Conservation (phyloP, 1,139 yeast genomes). For the Zygoascus meyerae region DNA sequence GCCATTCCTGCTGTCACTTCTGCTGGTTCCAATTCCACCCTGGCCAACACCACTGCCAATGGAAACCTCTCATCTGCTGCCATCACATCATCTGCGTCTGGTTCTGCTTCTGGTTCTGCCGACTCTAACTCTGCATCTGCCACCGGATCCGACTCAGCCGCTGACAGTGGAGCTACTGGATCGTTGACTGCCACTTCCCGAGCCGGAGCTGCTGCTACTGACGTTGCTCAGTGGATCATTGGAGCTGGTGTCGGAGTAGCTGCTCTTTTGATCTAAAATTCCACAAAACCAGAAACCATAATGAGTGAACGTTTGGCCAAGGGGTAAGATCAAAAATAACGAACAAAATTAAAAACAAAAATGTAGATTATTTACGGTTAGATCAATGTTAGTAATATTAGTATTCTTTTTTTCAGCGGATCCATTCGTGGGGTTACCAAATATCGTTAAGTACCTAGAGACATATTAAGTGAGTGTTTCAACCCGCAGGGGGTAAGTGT, state of each 20-base stretch:
- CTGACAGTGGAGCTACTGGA: conserved; percentile 8
- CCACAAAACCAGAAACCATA: no score
- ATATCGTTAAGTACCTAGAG: no score
- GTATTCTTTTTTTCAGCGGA: no score
- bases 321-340: no score
- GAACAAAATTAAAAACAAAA: no score
- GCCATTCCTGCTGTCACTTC: conserved; percentile 15
- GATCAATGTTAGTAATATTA: no score
- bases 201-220: conserved; percentile 22
- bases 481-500: no score
- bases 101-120: conserved; percentile 12
- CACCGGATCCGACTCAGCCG: conserved; percentile 2
- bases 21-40: conserved; percentile 3
- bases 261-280: conserved; percentile 17
- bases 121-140: conserved; percentile 10
- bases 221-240: conserved; percentile 20
- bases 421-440: no score
- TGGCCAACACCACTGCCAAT: conserved; percentile 6
- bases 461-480: no score
- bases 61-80: conserved; percentile 10
- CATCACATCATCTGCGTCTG: conserved; percentile 8
- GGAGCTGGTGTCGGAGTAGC: conserved; percentile 11
- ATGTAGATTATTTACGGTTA: no score
- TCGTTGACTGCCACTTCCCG: conserved; percentile 1
- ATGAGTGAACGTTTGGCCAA: no score